Percentiles rank a stretch among this genome's conserved stretches.
Conservation (phyloP, 192 early-diverging fungal species). For the Linnemannia schmuckeri region DNA sequence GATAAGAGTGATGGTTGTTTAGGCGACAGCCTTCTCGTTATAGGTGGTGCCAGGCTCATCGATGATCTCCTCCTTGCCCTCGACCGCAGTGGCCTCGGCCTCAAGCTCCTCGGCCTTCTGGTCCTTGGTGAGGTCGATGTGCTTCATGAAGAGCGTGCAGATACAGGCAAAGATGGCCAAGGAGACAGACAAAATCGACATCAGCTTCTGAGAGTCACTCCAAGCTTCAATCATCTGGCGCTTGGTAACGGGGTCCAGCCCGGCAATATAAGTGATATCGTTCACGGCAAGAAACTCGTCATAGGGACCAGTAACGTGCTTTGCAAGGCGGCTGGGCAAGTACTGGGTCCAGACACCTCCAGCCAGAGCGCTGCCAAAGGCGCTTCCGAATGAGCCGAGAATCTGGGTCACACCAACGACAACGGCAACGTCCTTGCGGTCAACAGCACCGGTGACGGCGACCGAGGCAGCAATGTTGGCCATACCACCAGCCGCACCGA, state of each 20-base stretch:
- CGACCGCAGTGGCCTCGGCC: not conserved
- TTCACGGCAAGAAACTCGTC: conserved; percentile 37
- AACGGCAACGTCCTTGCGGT: conserved; percentile 28
- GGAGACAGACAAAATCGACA: conserved; percentile 47
- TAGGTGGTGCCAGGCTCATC: not conserved
- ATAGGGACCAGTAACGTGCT: conserved; percentile 41
- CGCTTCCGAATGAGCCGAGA: conserved; percentile 42
- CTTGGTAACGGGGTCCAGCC: conserved; percentile 22
- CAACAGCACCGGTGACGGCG: conserved; percentile 41
- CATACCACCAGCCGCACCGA: conserved; percentile 56
- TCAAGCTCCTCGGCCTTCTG: not conserved
- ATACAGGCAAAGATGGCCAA: conserved; percentile 32
- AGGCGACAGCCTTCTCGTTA: not conserved
- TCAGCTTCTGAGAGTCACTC: conserved; percentile 37
- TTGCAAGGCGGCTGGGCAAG: conserved; percentile 21
- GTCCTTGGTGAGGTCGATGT: conserved; percentile 31
- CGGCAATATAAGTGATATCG: not conserved
- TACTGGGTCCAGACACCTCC: conserved; percentile 56
- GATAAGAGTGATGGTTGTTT: not conserved
- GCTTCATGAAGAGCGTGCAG: conserved; percentile 25
- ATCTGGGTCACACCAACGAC: conserved; percentile 49
- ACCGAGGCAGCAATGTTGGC: conserved; percentile 43
- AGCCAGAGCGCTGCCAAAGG: conserved; percentile 41
- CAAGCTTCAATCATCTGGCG: conserved; percentile 37
- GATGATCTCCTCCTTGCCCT: not conserved